Conservation (phyloP, 257 asterid genomes). For the Mitragyna speciosa region DNA sequence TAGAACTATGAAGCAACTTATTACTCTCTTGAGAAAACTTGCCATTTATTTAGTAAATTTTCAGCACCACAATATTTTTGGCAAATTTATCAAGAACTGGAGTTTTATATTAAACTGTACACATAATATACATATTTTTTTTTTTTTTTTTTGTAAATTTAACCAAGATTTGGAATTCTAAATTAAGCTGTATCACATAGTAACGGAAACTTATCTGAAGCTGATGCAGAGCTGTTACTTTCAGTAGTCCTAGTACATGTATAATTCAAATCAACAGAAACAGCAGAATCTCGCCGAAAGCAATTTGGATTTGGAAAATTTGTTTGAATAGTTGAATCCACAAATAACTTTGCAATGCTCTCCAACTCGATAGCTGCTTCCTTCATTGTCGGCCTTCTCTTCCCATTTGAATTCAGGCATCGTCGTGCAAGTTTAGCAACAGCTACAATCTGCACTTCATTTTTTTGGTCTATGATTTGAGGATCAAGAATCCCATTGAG, state of each 20-base stretch:
- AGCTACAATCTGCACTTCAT: not conserved
- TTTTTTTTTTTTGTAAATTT: too few species aligned
- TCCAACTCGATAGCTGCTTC: not conserved
- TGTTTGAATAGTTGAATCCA: not conserved
- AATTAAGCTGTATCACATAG: not conserved
- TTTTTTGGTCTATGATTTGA: not conserved
- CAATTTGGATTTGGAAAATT: not conserved
- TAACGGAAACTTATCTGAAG: not conserved
- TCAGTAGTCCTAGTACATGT: not conserved
- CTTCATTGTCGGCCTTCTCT: not conserved
- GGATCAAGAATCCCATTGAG: not conserved
- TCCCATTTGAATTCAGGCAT: not conserved
- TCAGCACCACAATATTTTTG: too few species aligned
- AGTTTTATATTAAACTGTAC: too few species aligned
- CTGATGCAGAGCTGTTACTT: not conserved
- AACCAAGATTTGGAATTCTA: too few species aligned
- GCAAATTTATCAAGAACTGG: too few species aligned
- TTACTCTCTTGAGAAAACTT: too few species aligned
- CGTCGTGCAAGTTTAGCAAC: conserved; percentile 1
- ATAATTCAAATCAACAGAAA: not conserved
- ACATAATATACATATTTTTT: too few species aligned
- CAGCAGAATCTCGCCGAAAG: not conserved
- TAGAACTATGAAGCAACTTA: too few species aligned
- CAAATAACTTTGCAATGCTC: not conserved
- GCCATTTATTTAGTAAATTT: too few species aligned